Percentiles rank a stretch among this genome's conserved stretches.
Conservation (phyloP, 768 basidiomycete genomes). For the Termitomyces sp. region DNA sequence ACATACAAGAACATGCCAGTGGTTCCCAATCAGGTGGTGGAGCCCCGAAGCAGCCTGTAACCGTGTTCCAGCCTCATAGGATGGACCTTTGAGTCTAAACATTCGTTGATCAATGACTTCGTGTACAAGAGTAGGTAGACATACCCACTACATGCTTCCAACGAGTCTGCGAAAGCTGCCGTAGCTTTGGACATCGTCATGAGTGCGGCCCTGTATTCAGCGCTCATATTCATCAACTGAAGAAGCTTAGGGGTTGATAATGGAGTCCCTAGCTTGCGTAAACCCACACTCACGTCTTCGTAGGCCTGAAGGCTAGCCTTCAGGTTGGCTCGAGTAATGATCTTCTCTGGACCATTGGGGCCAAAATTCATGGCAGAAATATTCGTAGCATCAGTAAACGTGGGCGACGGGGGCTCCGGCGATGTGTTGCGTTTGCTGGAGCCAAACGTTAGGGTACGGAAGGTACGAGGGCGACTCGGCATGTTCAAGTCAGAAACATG, state of each 20-base stretch:
- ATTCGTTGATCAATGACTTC: slow-evolving; percentile 3
- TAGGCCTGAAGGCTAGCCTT: slow-evolving; percentile 78
- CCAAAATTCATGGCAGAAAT: slow-evolving; percentile 79
- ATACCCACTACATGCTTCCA: slow-evolving; percentile 82
- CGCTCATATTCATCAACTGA: slow-evolving; percentile 74
- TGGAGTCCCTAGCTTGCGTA: slow-evolving; percentile 2
- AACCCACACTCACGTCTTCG: slow-evolving; percentile 60
- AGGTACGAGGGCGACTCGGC: slow-evolving; percentile 51
- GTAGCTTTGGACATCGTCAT: slow-evolving; percentile 80
- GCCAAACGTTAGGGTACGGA: slow-evolving; percentile 53
- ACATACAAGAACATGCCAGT: slow-evolving; percentile 87
- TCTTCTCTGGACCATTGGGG: slow-evolving; percentile 70
- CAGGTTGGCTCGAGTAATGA: slow-evolving; percentile 78
- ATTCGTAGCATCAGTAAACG: slow-evolving; percentile 79
- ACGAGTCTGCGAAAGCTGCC: slow-evolving; percentile 81
- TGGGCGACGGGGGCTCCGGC: slow-evolving; percentile 73
- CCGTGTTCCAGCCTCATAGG: slow-evolving; percentile 77
- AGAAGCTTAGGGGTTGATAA: slow-evolving; percentile 1
- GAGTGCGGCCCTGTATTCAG: slow-evolving; percentile 79
- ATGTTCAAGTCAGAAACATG: slow-evolving; percentile 35
- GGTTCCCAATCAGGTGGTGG: slow-evolving; percentile 89
- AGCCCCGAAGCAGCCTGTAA: slow-evolving; percentile 86
- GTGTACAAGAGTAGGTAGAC: slow-evolving; percentile 23
- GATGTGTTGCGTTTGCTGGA: slow-evolving; percentile 39
- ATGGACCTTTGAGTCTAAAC: slow-evolving; percentile 70